Evolutionary conservation across 441 rosid genomes (phyloP), one percentile per base, ranked within the genome.

Genomic region (Hura crepitans): DNA sequence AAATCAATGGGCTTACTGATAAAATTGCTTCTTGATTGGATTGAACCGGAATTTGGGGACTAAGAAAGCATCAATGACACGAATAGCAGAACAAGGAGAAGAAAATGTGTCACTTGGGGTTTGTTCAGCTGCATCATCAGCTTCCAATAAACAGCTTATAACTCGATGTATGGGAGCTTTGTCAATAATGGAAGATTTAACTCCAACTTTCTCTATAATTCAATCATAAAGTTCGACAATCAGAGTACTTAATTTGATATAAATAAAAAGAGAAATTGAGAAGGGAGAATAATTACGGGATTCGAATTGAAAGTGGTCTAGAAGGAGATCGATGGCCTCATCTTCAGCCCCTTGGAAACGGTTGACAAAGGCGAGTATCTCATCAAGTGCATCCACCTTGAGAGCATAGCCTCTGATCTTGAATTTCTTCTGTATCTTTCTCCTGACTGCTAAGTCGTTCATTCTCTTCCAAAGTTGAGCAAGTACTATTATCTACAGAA

Each of bases 11-110:
- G 80, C 83, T 17, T 86, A 95, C 99, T 84, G 85, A 67, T 82
- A 73, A 72, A 95, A 95, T 49, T 86, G 89, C 78, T 89, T 95
- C 82, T 80, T 90, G 75, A 88, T 86, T 50, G 87, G 75, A 74
- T 92, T 90, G 43, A 85, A 95, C 25, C 78, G 87, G 79, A 78
- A 92, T 74, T 89, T 92, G 8, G 99, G 98, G 31, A 92, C 74
- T 25, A 85, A 68, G 85, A 92, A 95, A 55, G 93, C 91, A 75
- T 92, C 95, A 69, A 89, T 78, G 17, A 92, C 75, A 1, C 93
- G 85, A 70, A 89, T 71, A 0, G 86, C 81, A 20, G 91, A 77
- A 28, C 50, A 55, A 46, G 54, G 33, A 12, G 86, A 79, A 68
- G 73, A 81, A 51, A 79, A 56, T 1, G 67, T 10, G 13, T 51